Evolutionary conservation across 2,329 filamentous ascomycete genomes (phyloP).

Genomic region (Sclerotinia sclerotiorum): DNA sequence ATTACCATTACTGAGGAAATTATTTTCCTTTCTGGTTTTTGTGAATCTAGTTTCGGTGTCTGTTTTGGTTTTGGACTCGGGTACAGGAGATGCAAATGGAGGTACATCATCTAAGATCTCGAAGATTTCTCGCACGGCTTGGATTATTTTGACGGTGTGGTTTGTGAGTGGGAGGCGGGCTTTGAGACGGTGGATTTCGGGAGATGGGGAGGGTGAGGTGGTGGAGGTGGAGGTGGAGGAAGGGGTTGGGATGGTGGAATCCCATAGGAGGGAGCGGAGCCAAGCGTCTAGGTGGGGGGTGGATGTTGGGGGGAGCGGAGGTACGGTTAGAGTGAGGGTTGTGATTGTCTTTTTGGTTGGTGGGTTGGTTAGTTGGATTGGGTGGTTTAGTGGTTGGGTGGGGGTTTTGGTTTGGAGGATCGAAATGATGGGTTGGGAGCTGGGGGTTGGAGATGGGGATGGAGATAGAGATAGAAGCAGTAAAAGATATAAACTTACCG

Average conservation of each 20-base stretch:
- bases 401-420: not conserved
- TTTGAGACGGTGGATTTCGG: constrained; percentile 88
- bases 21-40: not conserved
- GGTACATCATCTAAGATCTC: constrained; percentile 69
- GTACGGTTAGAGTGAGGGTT: constrained; percentile 71
- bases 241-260: constrained; percentile 22
- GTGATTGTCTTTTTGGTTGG: constrained; percentile 66
- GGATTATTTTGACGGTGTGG: constrained; percentile 65
- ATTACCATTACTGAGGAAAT: not conserved
- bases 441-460: not conserved
- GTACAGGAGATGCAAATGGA: too few relatives aligned
- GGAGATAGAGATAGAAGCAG: not conserved
- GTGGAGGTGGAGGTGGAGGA: not conserved
- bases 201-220: not conserved
- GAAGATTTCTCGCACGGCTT: constrained; percentile 91
- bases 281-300: constrained; percentile 46
- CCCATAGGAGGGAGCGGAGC: constrained; percentile 28
- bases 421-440: not conserved
- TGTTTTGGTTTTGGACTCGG: too few relatives aligned
- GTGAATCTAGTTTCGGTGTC: too few relatives aligned
- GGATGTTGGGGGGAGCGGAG: constrained; percentile 56
- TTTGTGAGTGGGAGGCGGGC: constrained; percentile 69
- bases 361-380: not conserved
- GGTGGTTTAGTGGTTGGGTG: too few relatives aligned
- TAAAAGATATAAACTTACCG: constrained; percentile 52